These are phyloP conservation scores for Nitzschia putrida DNA, from an alignment of 108 stramenopile species.

Conservation along the genomic window DNA sequence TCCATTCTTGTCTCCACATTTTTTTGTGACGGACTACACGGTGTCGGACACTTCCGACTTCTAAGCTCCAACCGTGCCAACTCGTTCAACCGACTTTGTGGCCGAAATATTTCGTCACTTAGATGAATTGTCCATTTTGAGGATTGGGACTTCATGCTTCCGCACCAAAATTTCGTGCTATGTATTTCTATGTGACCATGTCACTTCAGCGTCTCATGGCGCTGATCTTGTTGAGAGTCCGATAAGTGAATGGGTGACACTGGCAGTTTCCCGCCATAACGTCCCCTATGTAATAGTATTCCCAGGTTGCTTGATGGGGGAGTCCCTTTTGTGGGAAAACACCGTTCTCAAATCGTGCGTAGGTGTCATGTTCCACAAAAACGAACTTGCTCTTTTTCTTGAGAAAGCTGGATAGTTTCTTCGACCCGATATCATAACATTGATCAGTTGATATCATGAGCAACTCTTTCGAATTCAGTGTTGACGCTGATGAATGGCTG, in stretches of 20 bases:
- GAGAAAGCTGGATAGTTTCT: not conserved
- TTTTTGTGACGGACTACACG: constrained; percentile 17
- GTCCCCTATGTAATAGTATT: not conserved
- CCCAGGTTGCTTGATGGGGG: not conserved
- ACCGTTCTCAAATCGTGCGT: not conserved
- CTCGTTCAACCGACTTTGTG: constrained; percentile 6
- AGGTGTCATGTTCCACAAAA: constrained; percentile 3
- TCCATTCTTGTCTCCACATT: no score
- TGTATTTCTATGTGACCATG: constrained; percentile 12
- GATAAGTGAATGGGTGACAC: no score
- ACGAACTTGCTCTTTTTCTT: not conserved
- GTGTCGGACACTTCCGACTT: constrained; percentile 1
- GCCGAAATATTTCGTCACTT: constrained; percentile 11
- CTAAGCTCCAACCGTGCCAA: not conserved
- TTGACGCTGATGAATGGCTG: constrained; percentile 22
- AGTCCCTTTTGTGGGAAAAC: not conserved
- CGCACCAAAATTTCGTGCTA: not conserved
- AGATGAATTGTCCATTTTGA: not conserved
- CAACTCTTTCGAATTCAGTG: constrained; percentile 15
- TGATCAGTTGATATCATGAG: constrained; percentile 1
- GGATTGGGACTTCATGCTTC: not conserved
- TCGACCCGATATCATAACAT: not conserved
- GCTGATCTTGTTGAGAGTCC: not conserved
- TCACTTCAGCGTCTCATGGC: not conserved
- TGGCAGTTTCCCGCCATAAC: not conserved